phyloP scores from a whole-genome alignment of 257 asterid species.

The Solanum sitiens region DNA sequence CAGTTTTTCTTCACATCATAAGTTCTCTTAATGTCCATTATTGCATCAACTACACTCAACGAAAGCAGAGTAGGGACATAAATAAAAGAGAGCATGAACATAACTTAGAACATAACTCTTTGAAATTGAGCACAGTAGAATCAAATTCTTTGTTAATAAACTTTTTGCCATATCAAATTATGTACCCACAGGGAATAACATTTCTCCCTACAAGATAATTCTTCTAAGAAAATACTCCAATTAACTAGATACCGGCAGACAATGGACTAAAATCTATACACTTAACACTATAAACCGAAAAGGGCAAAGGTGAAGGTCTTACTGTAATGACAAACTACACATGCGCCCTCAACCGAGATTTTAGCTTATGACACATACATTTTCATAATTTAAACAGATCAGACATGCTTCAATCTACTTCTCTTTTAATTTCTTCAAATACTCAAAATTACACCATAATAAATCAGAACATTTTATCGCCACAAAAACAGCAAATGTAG shows the following conservation, averaged over 20 bases:
- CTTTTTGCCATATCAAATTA: background rate
- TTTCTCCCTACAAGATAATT: background rate
- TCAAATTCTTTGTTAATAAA: background rate
- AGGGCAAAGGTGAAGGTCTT: background rate
- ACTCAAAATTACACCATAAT: background rate
- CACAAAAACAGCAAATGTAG: background rate
- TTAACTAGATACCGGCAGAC: background rate
- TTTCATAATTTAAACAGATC: background rate
- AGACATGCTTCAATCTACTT: background rate
- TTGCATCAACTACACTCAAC: conserved; percentile 10
- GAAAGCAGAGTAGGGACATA: background rate
- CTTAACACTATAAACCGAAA: background rate
- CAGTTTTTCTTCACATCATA: conserved; percentile 20
- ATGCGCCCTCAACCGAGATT: background rate
- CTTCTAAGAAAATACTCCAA: background rate
- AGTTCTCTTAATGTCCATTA: conserved; percentile 10
- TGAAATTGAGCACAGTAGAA: background rate
- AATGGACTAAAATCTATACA: background rate
- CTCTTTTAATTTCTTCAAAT: background rate
- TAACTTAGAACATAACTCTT: background rate
- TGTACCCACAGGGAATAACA: background rate
- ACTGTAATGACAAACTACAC: background rate
- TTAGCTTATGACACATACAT: background rate
- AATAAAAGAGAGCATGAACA: background rate
- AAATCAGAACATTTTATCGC: background rate